Conservation (phyloP, 1,284 basidiomycete genomes). For the Rhodotorula sp. region DNA sequence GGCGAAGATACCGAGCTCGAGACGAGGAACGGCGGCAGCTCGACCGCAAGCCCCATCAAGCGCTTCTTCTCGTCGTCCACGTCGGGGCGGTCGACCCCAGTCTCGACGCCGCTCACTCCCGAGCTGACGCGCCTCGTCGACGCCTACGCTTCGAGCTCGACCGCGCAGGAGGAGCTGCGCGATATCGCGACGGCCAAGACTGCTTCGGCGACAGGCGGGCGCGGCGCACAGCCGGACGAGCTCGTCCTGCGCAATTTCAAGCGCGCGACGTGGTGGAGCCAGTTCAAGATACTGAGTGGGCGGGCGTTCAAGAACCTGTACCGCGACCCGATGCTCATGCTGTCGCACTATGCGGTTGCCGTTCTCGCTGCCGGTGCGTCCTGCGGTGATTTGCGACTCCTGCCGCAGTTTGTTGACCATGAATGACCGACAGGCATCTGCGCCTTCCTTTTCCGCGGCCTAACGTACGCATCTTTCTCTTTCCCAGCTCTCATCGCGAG, state of each 20-base stretch:
- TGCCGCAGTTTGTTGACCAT: neutral
- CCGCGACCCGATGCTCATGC: slow-evolving; percentile 85
- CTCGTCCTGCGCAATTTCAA: slow-evolving; percentile 72
- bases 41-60: slow-evolving; percentile 48
- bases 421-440: slow-evolving; percentile 63
- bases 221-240: slow-evolving; percentile 58
- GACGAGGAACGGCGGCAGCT: slow-evolving; percentile 51
- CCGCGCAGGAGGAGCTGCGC: slow-evolving; percentile 63
- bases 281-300: slow-evolving; percentile 89
- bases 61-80: slow-evolving; percentile 61
- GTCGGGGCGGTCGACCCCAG: slow-evolving; percentile 52
- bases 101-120: slow-evolving; percentile 59
- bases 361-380: slow-evolving; percentile 75
- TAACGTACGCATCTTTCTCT: slow-evolving; percentile 56
- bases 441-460: slow-evolving; percentile 75
- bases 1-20: slow-evolving; percentile 62
- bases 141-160: slow-evolving; percentile 67
- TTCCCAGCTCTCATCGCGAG: neutral
- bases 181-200: slow-evolving; percentile 63
- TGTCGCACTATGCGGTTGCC: slow-evolving; percentile 84
- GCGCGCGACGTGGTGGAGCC: slow-evolving; percentile 80
- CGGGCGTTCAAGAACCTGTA: slow-evolving; percentile 94
- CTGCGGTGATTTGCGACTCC: slow-evolving; percentile 1
- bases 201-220: slow-evolving; percentile 49
- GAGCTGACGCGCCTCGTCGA: slow-evolving; percentile 74